A percentile compares a stretch with the other conserved stretches of the same genome.
Conservation (phyloP, 2,329 filamentous ascomycete species). For the Cladosporium sp. region DNA sequence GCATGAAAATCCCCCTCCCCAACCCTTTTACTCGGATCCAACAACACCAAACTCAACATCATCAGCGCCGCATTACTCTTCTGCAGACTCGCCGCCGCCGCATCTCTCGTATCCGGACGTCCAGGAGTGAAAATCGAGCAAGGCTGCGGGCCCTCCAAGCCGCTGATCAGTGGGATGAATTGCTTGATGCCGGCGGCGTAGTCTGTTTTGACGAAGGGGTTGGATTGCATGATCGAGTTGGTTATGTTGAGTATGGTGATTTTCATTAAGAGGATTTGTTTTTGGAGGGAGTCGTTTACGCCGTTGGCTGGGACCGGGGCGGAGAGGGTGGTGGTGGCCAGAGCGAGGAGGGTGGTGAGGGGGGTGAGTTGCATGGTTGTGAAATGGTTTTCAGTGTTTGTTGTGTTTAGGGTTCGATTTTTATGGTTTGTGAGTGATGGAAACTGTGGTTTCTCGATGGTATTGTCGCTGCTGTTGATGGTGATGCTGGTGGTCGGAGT, state of each 20-base stretch:
- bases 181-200: slow-evolving; percentile 8
- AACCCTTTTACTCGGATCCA: slow-evolving; percentile 8
- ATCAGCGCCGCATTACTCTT: slow-evolving; percentile 11
- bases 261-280: slow-evolving; percentile 11
- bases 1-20: slow-evolving; percentile 6
- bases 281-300: not conserved
- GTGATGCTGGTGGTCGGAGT: not conserved
- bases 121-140: slow-evolving; percentile 15
- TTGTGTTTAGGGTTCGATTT: not conserved
- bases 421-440: no score
- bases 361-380: not conserved
- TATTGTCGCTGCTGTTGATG: not conserved
- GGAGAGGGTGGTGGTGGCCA: slow-evolving; percentile 2
- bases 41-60: not conserved
- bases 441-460: not conserved
- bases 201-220: not conserved
- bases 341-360: not conserved
- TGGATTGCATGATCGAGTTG: slow-evolving; percentile 7
- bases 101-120: not conserved
- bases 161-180: not conserved
- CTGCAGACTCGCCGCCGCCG: slow-evolving; percentile 6
- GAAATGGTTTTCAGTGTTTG: not conserved
- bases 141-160: slow-evolving; percentile 10
- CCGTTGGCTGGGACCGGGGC: slow-evolving; percentile 3
- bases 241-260: slow-evolving; percentile 15